Evolutionary conservation across 2,329 filamentous ascomycete species (phyloP).

Genomic region (Tolypocladium amazonense): DNA sequence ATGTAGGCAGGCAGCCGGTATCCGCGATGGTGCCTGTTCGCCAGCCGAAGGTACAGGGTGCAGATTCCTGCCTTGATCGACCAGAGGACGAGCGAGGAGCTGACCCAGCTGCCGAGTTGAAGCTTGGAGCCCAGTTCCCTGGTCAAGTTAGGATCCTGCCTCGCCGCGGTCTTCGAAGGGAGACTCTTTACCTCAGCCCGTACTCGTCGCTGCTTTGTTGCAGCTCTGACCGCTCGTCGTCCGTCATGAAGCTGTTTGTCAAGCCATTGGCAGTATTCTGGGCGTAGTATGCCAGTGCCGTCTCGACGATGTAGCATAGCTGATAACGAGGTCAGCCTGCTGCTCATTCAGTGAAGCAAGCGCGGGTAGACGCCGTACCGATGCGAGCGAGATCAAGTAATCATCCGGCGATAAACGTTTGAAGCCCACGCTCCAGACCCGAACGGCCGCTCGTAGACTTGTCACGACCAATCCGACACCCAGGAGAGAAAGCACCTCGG

Average conservation of each 20-base stretch:
- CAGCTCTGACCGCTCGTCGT: background rate
- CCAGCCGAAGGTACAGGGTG: background rate
- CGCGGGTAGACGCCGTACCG: background rate
- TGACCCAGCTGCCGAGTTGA: slow-evolving; percentile 4
- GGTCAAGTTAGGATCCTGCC: background rate
- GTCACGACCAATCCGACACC: background rate
- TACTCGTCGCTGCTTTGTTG: background rate
- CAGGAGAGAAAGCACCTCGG: background rate
- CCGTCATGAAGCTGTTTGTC: slow-evolving; percentile 1
- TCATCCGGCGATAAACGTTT: background rate
- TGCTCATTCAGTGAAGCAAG: background rate
- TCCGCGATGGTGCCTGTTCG: background rate
- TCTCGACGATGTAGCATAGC: slow-evolving; percentile 1
- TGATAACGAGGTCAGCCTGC: background rate
- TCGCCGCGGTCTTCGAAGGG: too few species aligned
- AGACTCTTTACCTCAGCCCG: background rate
- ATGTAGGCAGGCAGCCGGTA: background rate
- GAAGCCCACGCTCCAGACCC: background rate
- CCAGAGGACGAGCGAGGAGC: slow-evolving; percentile 4
- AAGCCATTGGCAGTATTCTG: slow-evolving; percentile 1
- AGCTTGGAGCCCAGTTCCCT: slow-evolving; percentile 7
- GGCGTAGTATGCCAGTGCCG: slow-evolving; percentile 1
- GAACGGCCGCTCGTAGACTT: background rate
- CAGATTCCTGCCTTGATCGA: slow-evolving; percentile 5
- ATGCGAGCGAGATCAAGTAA: background rate